phyloP scores from a whole-genome alignment of 2,329 filamentous ascomycete genomes.

The Thelonectria olida region DNA sequence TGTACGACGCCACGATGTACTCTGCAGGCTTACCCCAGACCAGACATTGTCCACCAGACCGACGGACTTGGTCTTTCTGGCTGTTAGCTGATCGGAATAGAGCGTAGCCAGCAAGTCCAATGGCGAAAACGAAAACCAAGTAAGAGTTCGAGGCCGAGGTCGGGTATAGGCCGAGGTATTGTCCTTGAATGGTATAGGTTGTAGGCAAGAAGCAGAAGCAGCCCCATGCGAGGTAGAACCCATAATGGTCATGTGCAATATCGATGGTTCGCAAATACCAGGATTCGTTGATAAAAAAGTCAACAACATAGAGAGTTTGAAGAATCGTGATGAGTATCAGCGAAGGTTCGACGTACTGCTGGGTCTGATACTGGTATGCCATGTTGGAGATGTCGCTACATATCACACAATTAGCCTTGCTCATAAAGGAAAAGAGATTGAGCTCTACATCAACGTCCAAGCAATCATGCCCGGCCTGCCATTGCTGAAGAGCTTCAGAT shows the following conservation, averaged over 20 bases:
- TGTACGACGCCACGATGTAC: conserved; percentile 50
- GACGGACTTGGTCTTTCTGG: conserved; percentile 54
- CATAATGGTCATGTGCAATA: conserved; percentile 55
- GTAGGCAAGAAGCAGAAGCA: conserved; percentile 55
- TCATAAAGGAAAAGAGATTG: neutral
- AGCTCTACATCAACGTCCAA: conserved; percentile 55
- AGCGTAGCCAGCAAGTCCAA: conserved; percentile 47
- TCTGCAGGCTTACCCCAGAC: conserved; percentile 55
- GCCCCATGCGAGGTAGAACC: conserved; percentile 57
- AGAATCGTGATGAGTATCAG: conserved; percentile 55
- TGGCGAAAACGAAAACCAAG: conserved; percentile 28
- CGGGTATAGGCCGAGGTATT: conserved; percentile 56
- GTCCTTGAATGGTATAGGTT: conserved; percentile 58
- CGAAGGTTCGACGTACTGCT: conserved; percentile 46
- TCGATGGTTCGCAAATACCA: conserved; percentile 60
- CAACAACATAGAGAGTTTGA: conserved; percentile 55
- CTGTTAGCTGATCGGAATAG: conserved; percentile 56
- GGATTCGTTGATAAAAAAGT: conserved; percentile 59
- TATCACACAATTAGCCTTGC: conserved; percentile 12
- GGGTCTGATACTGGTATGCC: conserved; percentile 52
- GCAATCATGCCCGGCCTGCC: conserved; percentile 57
- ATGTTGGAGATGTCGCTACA: conserved; percentile 40
- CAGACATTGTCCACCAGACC: conserved; percentile 48
- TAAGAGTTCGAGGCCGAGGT: conserved; percentile 39
- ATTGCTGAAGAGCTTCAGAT: conserved; percentile 58